Evolutionary conservation across 2,329 filamentous ascomycete species (phyloP).

Genomic region (Pestalotiopsis sp.): DNA sequence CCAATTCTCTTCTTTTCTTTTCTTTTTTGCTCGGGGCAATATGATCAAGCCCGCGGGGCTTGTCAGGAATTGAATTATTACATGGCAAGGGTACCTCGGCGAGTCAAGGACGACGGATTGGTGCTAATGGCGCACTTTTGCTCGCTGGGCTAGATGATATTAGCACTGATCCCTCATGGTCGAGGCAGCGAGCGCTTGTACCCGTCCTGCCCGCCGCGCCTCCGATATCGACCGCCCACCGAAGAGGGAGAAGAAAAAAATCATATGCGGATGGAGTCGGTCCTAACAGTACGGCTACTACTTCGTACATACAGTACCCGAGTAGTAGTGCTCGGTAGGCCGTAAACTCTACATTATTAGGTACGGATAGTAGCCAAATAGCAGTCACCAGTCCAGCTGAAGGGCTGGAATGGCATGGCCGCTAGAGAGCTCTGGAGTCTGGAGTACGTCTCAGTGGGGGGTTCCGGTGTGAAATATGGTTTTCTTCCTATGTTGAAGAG

Average conservation of each 20-base stretch:
- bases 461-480: not conserved
- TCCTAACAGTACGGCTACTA: not conserved
- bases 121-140: not conserved
- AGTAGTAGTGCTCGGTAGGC: not conserved
- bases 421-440: constrained; percentile 3
- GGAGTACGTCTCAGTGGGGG: not conserved
- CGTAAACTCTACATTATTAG: not conserved
- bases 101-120: not conserved
- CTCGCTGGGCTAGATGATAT: not conserved
- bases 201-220: not conserved
- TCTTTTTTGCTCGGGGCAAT: not conserved
- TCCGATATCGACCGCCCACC: not conserved
- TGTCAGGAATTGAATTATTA: not conserved
- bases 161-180: not conserved
- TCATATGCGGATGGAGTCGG: not conserved
- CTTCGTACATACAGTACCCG: too few species aligned
- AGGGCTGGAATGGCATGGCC: not conserved
- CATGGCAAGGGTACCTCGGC: not conserved
- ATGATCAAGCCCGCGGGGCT: not conserved
- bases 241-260: not conserved
- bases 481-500: not conserved
- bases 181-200: not conserved
- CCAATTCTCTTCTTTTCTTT: not conserved
- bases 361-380: not conserved
- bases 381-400: not conserved